These are phyloP conservation scores for Chlorella sp. DNA, from an alignment of 139 green algal genomes.

Conservation along the genomic window DNA sequence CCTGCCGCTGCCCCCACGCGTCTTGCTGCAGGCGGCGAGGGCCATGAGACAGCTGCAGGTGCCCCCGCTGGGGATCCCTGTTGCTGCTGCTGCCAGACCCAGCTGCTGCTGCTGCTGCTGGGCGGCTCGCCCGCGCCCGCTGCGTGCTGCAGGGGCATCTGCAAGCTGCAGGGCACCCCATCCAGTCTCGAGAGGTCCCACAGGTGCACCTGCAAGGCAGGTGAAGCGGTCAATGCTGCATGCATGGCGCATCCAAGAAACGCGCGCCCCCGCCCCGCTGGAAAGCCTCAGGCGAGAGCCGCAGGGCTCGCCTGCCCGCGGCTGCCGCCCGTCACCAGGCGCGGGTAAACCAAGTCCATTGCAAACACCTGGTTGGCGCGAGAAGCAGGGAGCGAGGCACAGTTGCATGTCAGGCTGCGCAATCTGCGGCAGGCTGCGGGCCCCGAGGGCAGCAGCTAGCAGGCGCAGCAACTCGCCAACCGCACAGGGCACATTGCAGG, in stretches of 20 bases:
- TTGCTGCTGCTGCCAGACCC: not conserved
- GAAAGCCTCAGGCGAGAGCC: not conserved
- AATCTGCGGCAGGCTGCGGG: no score
- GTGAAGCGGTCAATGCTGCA: not conserved
- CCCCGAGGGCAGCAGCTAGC: no score
- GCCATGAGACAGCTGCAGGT: no score
- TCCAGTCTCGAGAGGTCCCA: slow-evolving; percentile 12
- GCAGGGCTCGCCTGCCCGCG: slow-evolving; percentile 2
- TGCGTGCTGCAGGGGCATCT: not conserved
- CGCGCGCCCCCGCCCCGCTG: no score
- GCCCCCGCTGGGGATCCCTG: not conserved
- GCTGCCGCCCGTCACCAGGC: not conserved
- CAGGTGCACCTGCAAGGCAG: not conserved
- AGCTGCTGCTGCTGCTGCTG: not conserved
- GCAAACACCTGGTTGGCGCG: no score
- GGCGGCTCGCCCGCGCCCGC: not conserved
- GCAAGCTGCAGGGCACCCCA: not conserved
- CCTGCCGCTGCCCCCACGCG: not conserved
- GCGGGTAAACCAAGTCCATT: slow-evolving; percentile 2
- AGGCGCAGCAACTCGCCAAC: no score
- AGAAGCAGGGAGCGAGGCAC: no score
- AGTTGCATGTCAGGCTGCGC: no score
- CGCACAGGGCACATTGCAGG: not conserved
- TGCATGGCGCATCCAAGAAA: not conserved
- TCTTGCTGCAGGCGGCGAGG: not conserved